These are phyloP conservation scores for Vaccinium myrtillus DNA, from an alignment of 148 eudicot species.

Conservation along the genomic window DNA sequence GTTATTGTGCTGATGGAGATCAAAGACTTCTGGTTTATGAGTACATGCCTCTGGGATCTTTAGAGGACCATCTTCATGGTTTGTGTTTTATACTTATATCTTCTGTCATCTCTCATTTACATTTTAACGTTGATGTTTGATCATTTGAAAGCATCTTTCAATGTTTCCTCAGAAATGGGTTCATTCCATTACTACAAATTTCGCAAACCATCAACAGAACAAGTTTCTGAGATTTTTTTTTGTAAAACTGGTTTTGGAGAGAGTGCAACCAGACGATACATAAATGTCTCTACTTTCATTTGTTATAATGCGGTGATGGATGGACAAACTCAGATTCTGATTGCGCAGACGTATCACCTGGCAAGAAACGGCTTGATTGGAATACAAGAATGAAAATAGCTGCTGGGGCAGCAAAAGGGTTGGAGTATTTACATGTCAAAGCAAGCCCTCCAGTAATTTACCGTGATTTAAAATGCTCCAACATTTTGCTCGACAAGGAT, in stretches of 20 bases:
- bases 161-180: not conserved
- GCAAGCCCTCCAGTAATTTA: constrained; percentile 71
- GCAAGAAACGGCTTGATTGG: constrained; percentile 54
- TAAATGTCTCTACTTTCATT: not conserved
- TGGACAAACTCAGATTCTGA: not conserved
- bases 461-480: constrained; percentile 64
- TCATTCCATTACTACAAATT: not conserved
- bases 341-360: constrained; percentile 40
- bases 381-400: constrained; percentile 61
- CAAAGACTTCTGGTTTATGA: constrained; percentile 58
- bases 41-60: constrained; percentile 56
- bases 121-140: not conserved
- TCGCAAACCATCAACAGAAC: not conserved
- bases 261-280: not conserved
- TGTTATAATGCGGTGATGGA: not conserved
- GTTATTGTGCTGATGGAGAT: constrained; percentile 68
- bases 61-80: constrained; percentile 69
- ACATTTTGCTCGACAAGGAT: constrained; percentile 51
- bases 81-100: not conserved
- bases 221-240: not conserved
- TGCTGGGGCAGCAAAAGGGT: constrained; percentile 63
- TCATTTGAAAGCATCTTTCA: not conserved
- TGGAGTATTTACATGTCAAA: constrained; percentile 58
- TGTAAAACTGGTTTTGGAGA: not conserved
- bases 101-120: not conserved